Percentiles rank a stretch among this genome's conserved stretches.
phyloP scores from a whole-genome alignment of 1,284 basidiomycete genomes.

The Pseudozyma pruni region DNA sequence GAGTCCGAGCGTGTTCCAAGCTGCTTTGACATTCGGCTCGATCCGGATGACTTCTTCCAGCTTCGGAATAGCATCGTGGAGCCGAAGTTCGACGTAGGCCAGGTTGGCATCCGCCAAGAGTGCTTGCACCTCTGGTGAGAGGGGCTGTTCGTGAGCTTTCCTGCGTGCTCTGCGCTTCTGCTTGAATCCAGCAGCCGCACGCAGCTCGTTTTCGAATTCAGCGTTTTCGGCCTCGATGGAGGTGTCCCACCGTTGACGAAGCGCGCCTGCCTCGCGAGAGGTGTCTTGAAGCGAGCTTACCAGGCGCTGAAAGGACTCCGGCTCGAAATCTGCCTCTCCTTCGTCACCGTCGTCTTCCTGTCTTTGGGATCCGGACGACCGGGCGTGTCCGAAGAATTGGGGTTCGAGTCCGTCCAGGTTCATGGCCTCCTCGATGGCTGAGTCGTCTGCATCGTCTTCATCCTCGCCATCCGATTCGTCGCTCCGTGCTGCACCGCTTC shows the following conservation, averaged over 20 bases:
- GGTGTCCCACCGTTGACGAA: constrained; percentile 50
- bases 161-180: constrained; percentile 31
- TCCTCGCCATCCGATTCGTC: constrained; percentile 18
- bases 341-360: constrained; percentile 8
- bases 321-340: constrained; percentile 40
- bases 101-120: constrained; percentile 88
- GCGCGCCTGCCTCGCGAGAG: constrained; percentile 35
- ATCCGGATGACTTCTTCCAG: constrained; percentile 93
- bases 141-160: constrained; percentile 53
- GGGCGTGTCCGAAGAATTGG: constrained; percentile 2
- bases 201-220: constrained; percentile 61
- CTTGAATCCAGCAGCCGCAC: constrained; percentile 55
- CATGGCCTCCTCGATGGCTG: background rate
- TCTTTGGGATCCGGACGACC: background rate
- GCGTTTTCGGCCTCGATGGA: constrained; percentile 59
- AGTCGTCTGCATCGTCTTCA: constrained; percentile 4
- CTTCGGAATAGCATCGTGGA: constrained; percentile 78
- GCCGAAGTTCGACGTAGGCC: constrained; percentile 80
- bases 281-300: constrained; percentile 52
- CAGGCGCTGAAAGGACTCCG: constrained; percentile 50
- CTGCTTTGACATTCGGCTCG: constrained; percentile 83
- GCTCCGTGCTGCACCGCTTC: background rate
- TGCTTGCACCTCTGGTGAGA: constrained; percentile 83
- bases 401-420: constrained; percentile 19
- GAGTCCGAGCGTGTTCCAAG: constrained; percentile 87